Evolutionary conservation across 1,139 yeast genomes (phyloP), one percentile per base, ranked within the genome.

Genomic region (Zygosaccharomyces sapae): DNA sequence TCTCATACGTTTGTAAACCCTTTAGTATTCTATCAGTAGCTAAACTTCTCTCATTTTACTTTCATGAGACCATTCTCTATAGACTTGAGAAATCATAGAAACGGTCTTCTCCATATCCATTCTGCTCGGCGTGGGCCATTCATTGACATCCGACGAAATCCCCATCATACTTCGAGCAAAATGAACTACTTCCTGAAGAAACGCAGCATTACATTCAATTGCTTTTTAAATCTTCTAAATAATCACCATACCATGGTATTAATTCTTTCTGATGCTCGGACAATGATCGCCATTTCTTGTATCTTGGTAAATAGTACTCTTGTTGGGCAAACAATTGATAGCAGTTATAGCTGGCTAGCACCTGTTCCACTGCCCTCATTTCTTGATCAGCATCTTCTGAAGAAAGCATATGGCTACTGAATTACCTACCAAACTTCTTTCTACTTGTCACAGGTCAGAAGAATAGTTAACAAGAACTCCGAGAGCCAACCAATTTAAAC

Each of bases 31-130:
- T 37, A n/a, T 37, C 19, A 3, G 29, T 8, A 20, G 29, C 20
- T 4, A 57, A 54, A 0, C 62, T 59, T 39, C 95, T 63, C 57
- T 87, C 95, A 0, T 46, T 1, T 39, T 53, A 0, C 92, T 89
- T 24, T 81, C 83, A 0, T 62, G 62, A 31, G 87, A 76, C 96
- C 96, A 88, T 63, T 88, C 96, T 45, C 96, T 66, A 2, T 75
- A 71, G 8, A 83, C 61, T 58, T 87, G 96, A 34, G 80, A 69
- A 50, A 88, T 62, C 0, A 84, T 71, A 2, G 83, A 73, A 33
- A 79, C 64, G 1, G 83, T 85, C 61, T 84, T 83, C 45, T 81
- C 86, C 50, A 72, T 73, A 51, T 83, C 87, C 3, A 66, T 54
- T 12, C 58, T 53, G 2, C 70, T 64, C 12, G 80, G 71, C 1